Evolutionary conservation across 495 filamentous ascomycete species (phyloP), one percentile per base, ranked within the genome.

Genomic region (Ascodesmis nigricans): DNA sequence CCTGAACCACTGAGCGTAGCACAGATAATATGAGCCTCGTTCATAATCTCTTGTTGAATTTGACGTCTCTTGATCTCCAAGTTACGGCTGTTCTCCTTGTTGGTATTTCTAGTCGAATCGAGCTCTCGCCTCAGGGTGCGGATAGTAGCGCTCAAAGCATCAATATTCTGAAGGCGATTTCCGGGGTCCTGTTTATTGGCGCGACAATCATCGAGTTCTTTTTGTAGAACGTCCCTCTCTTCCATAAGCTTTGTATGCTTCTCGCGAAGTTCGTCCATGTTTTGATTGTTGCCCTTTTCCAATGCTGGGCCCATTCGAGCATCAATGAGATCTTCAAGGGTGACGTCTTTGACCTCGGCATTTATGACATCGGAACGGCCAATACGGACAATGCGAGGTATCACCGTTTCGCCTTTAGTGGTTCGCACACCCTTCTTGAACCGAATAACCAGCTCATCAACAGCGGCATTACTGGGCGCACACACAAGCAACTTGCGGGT

Each of bases 381-480:
- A n/a, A 97, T 59, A 46, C 87, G 77, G 30, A 97, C 65, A 11
- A 97, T 75, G 10, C 75, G 77, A 41, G 91, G 59, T 43, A 72
- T 75, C 41, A 77, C 71, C 4, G 58, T 51, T 9, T 67, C 60
- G 0, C 90, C 90, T 26, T 66, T 67, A 33, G 66, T 57, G 0
- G 78, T 82, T 47, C 73, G 91, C 29, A 95, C 65, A 2, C 87
- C 87, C 31, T 73, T 59, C 56, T 87, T 93, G 45, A 97, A 69
- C 55, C 87, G 71, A 53, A 93, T 70, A 9, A 97, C 87, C 34
- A 97, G 55, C 54, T 97, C 87, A 51, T 97, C 87, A 1, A 95
- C 87, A 16, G 87, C 87, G 3, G 87, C 87, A 53, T 97, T 97
- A 62, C 80, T 91, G 16, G 87, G 87, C 16, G 87, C 87, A 45